Evolutionary conservation across 1,139 yeast genomes (phyloP).

Genomic region (Debaryomyces fabryi): DNA sequence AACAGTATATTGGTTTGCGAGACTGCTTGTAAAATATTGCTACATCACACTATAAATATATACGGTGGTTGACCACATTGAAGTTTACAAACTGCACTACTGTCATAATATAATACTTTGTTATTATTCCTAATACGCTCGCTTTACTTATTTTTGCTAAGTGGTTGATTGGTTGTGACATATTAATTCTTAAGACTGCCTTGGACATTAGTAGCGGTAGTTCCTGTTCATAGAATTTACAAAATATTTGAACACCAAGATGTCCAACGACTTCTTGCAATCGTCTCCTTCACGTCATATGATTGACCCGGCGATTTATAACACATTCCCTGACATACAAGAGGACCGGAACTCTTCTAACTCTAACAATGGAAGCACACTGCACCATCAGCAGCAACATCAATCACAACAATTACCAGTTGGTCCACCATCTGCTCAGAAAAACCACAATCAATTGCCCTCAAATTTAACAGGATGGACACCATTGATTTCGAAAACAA

Average conservation of each 20-base stretch:
- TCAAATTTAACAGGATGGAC: constrained; percentile 46
- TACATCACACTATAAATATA: neutral
- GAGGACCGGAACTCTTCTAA: constrained; percentile 18
- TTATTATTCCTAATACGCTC: neutral
- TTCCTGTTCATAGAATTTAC: neutral
- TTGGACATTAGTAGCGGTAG: neutral
- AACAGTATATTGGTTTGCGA: neutral
- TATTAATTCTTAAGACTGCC: neutral
- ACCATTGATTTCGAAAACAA: constrained; percentile 44
- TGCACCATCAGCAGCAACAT: constrained; percentile 11
- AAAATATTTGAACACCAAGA: constrained; percentile 11
- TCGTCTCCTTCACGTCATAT: constrained; percentile 39
- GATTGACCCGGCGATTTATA: constrained; percentile 32
- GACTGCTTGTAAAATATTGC: neutral
- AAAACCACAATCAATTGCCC: constrained; percentile 17
- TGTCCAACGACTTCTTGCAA: constrained; percentile 38
- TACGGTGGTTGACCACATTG: neutral
- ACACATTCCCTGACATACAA: constrained; percentile 12
- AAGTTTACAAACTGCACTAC: neutral
- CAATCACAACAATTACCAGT: constrained; percentile 13
- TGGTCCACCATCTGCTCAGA: constrained; percentile 34
- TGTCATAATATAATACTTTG: neutral
- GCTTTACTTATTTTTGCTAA: neutral
- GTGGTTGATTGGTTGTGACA: neutral
- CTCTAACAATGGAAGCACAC: neutral